phyloP scores from a whole-genome alignment of 768 basidiomycete genomes.

The Rhizopogon salebrosus region DNA sequence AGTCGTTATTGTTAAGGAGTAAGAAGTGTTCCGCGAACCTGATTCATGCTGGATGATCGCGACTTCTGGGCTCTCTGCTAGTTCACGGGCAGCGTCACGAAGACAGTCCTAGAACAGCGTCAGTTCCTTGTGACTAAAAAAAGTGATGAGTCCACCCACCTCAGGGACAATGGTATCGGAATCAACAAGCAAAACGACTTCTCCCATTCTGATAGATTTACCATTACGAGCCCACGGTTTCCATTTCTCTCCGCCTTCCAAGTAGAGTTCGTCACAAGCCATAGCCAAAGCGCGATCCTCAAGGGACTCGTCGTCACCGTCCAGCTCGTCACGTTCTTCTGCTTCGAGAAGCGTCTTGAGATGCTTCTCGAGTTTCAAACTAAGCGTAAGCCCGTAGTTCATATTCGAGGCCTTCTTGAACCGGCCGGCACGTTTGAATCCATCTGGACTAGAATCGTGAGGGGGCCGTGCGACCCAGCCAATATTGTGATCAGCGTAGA shows the following conservation, averaged over 20 bases:
- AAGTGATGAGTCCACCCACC: slow-evolving; percentile 25
- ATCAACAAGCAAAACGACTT: slow-evolving; percentile 76
- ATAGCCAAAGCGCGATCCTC: slow-evolving; percentile 71
- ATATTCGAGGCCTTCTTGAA: slow-evolving; percentile 91
- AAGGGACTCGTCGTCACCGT: slow-evolving; percentile 36
- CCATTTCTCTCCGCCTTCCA: slow-evolving; percentile 53
- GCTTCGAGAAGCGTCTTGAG: slow-evolving; percentile 35
- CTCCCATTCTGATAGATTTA: slow-evolving; percentile 69
- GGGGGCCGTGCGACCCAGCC: slow-evolving; percentile 78
- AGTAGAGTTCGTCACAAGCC: slow-evolving; percentile 69
- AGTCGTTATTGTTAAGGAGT: background rate
- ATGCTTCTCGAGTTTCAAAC: slow-evolving; percentile 45
- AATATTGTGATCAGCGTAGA: slow-evolving; percentile 68
- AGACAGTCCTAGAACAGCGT: slow-evolving; percentile 59
- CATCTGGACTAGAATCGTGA: slow-evolving; percentile 44
- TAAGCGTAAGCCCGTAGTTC: slow-evolving; percentile 63
- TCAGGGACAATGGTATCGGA: slow-evolving; percentile 78
- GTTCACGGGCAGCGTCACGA: slow-evolving; percentile 77
- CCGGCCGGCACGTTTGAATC: slow-evolving; percentile 62
- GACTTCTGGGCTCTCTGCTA: slow-evolving; percentile 72
- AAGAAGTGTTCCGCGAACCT: slow-evolving; percentile 32
- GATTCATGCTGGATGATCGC: slow-evolving; percentile 87
- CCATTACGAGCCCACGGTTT: slow-evolving; percentile 77
- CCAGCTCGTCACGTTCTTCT: slow-evolving; percentile 36
- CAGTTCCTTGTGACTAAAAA: background rate